phyloP scores from a whole-genome alignment of 2,329 filamentous ascomycete genomes.

The Clonostachys rosea region DNA sequence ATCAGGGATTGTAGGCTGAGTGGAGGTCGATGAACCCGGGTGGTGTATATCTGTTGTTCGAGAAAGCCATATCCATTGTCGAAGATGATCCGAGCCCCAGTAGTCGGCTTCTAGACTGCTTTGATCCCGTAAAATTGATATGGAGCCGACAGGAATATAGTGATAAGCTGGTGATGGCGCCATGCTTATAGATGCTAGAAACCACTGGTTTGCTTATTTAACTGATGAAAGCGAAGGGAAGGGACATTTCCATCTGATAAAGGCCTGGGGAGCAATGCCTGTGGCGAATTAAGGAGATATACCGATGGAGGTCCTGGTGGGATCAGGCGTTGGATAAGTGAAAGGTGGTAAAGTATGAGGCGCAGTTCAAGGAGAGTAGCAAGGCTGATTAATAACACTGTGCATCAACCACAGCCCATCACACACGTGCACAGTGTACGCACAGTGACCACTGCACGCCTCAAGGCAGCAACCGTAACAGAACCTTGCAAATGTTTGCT shows the following conservation, averaged over 20 bases:
- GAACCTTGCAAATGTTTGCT: too few species aligned
- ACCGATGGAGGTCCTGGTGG: not conserved
- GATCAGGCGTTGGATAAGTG: too few species aligned
- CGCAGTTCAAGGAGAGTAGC: too few species aligned
- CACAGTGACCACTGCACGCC: too few species aligned
- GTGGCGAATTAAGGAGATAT: not conserved
- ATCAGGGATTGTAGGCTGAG: conserved; percentile 4
- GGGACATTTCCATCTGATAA: not conserved
- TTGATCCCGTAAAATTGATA: conserved; percentile 4
- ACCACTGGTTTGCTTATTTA: not conserved
- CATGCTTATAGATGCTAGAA: conserved; percentile 6
- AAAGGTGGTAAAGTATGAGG: too few species aligned
- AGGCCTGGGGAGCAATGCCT: not conserved
- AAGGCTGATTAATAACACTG: too few species aligned
- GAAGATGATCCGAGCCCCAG: conserved; percentile 6
- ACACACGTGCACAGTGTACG: too few species aligned
- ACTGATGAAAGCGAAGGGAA: not conserved
- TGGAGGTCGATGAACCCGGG: too few species aligned
- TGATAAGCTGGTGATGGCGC: conserved; percentile 5
- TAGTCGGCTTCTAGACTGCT: conserved; percentile 2
- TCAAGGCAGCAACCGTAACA: too few species aligned
- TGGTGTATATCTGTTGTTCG: conserved; percentile 7
- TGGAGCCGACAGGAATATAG: too few species aligned
- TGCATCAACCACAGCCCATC: too few species aligned
- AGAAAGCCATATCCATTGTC: conserved; percentile 19